A percentile compares a stretch with the other conserved stretches of the same genome.
Conservation (phyloP, 768 basidiomycete genomes). For the Pleurotus sapidus region DNA sequence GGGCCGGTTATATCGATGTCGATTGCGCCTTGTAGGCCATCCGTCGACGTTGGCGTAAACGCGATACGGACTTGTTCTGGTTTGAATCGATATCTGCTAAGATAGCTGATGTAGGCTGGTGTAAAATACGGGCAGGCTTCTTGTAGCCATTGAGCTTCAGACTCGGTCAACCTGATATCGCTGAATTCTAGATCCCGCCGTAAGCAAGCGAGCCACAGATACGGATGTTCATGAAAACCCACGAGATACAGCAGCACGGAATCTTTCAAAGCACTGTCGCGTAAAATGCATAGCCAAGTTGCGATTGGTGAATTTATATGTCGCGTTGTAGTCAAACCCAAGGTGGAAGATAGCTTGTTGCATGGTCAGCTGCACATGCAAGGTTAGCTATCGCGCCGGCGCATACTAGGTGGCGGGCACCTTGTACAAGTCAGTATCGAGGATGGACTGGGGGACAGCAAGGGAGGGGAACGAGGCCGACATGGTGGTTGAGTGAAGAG, state of each 20-base stretch:
- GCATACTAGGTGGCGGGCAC: constrained; percentile 30
- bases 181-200: constrained; percentile 53
- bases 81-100: constrained; percentile 66
- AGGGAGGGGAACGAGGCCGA: constrained; percentile 1
- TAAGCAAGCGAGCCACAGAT: background rate
- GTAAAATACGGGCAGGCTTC: constrained; percentile 73
- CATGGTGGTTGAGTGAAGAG: constrained; percentile 4
- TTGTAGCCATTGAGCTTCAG: constrained; percentile 68
- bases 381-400: background rate
- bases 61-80: constrained; percentile 67
- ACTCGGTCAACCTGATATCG: constrained; percentile 51
- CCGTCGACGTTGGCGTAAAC: constrained; percentile 58
- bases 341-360: constrained; percentile 84
- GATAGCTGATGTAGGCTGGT: constrained; percentile 71
- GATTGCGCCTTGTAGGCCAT: constrained; percentile 53
- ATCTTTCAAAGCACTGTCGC: constrained; percentile 57
- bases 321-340: constrained; percentile 69
- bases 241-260: constrained; percentile 56
- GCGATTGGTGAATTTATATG: constrained; percentile 83
- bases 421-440: constrained; percentile 97
- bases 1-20: constrained; percentile 72
- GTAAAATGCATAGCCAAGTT: constrained; percentile 64
- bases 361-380: constrained; percentile 74
- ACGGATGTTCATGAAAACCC: constrained; percentile 21
- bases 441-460: constrained; percentile 44